These are phyloP conservation scores for Alternaria triticina DNA, from an alignment of 2,329 filamentous ascomycete species.

Conservation along the genomic window DNA sequence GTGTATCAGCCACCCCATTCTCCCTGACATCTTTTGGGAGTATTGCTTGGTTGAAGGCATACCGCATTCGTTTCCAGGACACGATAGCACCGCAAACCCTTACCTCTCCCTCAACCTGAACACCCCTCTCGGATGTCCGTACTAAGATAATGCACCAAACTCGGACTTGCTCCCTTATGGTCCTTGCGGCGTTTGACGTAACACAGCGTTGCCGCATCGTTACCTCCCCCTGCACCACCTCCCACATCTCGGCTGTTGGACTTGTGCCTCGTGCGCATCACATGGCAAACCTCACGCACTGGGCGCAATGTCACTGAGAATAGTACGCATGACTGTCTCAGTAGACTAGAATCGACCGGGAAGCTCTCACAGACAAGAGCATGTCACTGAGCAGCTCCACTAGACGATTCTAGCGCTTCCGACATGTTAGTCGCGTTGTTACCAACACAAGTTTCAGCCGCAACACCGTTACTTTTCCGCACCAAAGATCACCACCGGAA, in stretches of 20 bases:
- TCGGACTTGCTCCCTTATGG: not conserved
- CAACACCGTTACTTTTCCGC: not conserved
- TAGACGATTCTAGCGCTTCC: not conserved
- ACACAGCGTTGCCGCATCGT: not conserved
- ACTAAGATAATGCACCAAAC: not conserved
- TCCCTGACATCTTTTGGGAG: not conserved
- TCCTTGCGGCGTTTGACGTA: not conserved
- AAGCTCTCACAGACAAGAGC: not conserved
- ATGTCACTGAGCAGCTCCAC: slow-evolving; percentile 1
- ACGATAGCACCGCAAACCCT: not conserved
- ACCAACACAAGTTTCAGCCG: not conserved
- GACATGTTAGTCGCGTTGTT: not conserved
- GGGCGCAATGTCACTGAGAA: slow-evolving; percentile 1
- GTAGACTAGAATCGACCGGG: not conserved
- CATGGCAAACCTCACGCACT: slow-evolving; percentile 8
- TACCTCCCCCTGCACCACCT: slow-evolving; percentile 4
- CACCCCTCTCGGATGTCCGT: not conserved
- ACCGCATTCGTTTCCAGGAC: not conserved
- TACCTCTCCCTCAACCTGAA: not conserved
- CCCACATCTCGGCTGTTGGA: slow-evolving; percentile 5
- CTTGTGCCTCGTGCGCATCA: slow-evolving; percentile 9
- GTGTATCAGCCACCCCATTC: not conserved
- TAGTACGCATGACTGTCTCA: not conserved
- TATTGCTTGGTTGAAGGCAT: not conserved
- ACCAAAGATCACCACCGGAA: slow-evolving; percentile 4